Conservation (phyloP, 129 eudicot species). For the Glebionis coronaria region DNA sequence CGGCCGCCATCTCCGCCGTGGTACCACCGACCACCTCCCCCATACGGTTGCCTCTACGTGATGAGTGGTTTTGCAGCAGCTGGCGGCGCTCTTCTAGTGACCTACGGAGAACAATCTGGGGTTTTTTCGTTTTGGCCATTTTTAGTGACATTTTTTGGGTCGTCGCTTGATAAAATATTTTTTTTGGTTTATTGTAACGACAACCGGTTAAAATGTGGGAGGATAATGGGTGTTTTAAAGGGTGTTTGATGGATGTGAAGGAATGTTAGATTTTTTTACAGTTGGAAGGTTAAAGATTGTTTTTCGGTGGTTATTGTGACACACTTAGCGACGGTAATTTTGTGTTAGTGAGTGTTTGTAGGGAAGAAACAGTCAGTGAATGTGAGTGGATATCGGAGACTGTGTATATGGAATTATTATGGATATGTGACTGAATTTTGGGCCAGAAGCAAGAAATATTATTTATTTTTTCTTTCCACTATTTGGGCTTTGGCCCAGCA, state of each 20-base stretch:
- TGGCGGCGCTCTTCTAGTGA: slow-evolving; percentile 32
- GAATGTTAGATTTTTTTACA: background rate
- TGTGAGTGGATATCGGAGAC: no score
- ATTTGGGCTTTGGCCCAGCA: no score
- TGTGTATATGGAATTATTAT: no score
- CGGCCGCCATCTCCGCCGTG: slow-evolving; percentile 74
- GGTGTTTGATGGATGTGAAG: background rate
- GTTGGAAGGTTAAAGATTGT: background rate
- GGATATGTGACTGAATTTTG: no score
- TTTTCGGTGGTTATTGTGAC: slow-evolving; percentile 6
- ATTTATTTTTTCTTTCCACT: no score
- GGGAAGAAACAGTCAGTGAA: background rate
- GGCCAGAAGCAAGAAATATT: no score
- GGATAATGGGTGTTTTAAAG: slow-evolving; percentile 17
- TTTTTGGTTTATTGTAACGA: background rate
- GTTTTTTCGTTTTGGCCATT: slow-evolving; percentile 26
- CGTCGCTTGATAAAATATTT: background rate
- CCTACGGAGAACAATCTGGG: slow-evolving; percentile 24
- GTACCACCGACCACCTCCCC: slow-evolving; percentile 74
- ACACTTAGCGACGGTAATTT: background rate
- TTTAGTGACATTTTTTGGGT: slow-evolving; percentile 12
- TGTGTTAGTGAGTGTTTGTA: background rate
- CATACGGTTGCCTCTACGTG: slow-evolving; percentile 16
- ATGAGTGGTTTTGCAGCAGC: slow-evolving; percentile 14
- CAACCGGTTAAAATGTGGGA: slow-evolving; percentile 12